Evolutionary conservation across 495 filamentous ascomycete species (phyloP).

Genomic region (Aspergillus steynii): DNA sequence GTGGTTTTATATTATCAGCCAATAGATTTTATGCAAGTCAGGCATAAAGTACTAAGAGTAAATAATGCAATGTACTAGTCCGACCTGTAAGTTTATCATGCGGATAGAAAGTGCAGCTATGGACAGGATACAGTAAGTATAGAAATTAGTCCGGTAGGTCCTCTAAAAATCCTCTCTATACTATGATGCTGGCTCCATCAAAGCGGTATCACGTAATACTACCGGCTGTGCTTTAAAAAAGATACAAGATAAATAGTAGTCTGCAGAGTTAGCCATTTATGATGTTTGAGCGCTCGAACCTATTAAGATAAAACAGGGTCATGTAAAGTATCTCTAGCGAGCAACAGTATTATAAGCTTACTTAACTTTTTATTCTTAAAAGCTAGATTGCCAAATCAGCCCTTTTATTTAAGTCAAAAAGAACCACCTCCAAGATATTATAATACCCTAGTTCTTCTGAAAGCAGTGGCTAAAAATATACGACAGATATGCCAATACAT

Average conservation of each 20-base stretch:
- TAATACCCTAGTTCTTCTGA: no score
- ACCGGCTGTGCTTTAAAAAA: not conserved
- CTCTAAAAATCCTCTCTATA: no score
- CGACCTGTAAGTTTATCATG: no score
- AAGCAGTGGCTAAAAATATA: no score
- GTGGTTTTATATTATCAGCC: no score
- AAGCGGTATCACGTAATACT: not conserved
- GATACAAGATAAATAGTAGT: not conserved
- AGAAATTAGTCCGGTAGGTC: no score
- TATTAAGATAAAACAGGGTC: not conserved
- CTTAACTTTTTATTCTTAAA: not conserved
- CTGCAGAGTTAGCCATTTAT: not conserved
- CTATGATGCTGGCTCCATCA: not conserved
- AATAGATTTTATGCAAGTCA: no score
- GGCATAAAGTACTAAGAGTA: no score
- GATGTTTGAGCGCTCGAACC: not conserved
- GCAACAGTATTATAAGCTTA: not conserved
- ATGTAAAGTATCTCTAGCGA: not conserved
- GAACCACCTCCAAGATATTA: slow-evolving; percentile 1
- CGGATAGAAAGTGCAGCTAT: no score
- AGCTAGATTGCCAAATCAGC: not conserved
- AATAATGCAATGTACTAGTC: no score
- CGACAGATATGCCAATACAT: no score
- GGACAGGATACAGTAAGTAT: no score
- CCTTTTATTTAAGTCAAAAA: not conserved